These are phyloP conservation scores for Calonectria multiphialidica DNA, from an alignment of 2,329 filamentous ascomycete species.

Conservation along the genomic window DNA sequence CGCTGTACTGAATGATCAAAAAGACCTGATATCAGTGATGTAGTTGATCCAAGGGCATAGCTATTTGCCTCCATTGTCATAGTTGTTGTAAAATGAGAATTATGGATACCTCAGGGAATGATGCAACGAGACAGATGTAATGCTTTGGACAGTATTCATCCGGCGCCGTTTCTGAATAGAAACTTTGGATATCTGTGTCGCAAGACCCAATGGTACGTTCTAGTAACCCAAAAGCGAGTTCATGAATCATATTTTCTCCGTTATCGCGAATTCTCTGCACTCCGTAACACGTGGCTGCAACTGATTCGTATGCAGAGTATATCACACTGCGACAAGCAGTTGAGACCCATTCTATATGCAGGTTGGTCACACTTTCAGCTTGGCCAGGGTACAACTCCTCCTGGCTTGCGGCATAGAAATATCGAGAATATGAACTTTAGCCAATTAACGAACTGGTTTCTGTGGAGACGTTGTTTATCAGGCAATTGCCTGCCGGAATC, in stretches of 20 bases:
- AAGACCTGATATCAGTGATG: conserved; percentile 4
- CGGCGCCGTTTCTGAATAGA: neutral
- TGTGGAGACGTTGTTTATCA: neutral
- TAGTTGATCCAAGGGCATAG: neutral
- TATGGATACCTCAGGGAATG: neutral
- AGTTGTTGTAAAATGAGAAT: neutral
- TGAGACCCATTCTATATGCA: neutral
- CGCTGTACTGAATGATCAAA: conserved; percentile 14
- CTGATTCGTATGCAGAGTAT: neutral
- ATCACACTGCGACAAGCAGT: neutral
- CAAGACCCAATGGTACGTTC: neutral
- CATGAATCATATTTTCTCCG: no score
- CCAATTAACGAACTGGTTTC: neutral
- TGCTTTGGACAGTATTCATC: neutral
- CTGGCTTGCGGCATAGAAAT: neutral
- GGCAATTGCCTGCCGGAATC: no score
- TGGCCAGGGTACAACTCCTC: neutral
- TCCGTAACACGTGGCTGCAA: neutral
- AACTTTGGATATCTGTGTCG: neutral
- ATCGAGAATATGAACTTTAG: neutral
- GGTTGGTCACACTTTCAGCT: neutral
- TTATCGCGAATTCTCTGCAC: neutral
- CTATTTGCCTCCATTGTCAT: neutral
- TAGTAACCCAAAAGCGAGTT: neutral
- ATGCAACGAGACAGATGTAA: neutral